Evolutionary conservation across 163 green algal species (phyloP).

Genomic region (Scenedesmus sp.): DNA sequence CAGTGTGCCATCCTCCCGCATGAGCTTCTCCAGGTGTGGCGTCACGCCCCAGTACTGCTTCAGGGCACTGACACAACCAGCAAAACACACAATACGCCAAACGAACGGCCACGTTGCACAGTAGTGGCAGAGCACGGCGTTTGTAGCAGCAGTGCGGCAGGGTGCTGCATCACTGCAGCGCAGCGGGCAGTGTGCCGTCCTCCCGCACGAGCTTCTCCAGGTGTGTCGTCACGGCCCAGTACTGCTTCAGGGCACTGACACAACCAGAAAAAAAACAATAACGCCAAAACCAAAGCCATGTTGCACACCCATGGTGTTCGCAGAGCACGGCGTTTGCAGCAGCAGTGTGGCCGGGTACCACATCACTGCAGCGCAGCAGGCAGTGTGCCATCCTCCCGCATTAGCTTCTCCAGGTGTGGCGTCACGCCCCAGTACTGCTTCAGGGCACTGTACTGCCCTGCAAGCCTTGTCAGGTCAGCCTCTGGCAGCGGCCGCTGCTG

Average conservation of each 20-base stretch:
- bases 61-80: background rate
- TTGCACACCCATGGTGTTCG: too few relatives aligned
- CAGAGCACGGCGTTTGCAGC: too few relatives aligned
- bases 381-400: conserved; percentile 21
- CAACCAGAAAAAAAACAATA: too few relatives aligned
- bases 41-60: background rate
- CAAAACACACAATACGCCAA: too few relatives aligned
- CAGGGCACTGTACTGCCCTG: conserved; percentile 26
- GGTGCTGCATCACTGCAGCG: background rate
- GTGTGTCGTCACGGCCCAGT: background rate
- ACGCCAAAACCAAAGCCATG: too few relatives aligned
- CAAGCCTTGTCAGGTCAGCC: background rate
- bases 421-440: conserved; percentile 31
- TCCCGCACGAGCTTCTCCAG: too few relatives aligned
- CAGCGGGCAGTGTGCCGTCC: background rate
- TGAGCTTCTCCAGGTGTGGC: too few relatives aligned
- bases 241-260: background rate
- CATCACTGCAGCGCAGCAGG: background rate
- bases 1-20: too few relatives aligned
- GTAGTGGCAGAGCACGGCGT: too few relatives aligned
- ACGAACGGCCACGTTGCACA: too few relatives aligned
- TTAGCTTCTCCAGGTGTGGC: conserved; percentile 42
- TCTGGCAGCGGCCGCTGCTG: background rate
- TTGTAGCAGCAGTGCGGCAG: too few relatives aligned
- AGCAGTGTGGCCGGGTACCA: background rate